phyloP scores from a whole-genome alignment of 169 alveolate genomes.

The Plasmodium berghei region DNA sequence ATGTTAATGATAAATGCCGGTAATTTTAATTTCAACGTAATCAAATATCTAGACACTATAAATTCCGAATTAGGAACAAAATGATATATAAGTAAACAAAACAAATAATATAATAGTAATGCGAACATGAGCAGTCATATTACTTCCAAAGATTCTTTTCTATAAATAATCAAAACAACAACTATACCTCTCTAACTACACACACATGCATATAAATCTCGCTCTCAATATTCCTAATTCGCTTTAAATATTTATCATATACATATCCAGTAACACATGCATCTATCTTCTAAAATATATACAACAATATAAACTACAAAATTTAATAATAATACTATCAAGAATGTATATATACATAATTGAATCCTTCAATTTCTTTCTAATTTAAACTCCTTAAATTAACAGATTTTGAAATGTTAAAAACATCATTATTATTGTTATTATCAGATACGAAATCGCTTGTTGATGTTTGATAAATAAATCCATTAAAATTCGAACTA shows the following conservation, averaged over 20 bases:
- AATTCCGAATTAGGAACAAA: neutral
- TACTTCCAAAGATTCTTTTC: no score
- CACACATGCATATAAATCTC: neutral
- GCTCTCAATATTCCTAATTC: no score
- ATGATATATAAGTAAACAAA: neutral
- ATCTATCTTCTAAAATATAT: no score
- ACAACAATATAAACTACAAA: neutral
- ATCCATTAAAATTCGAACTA: slow-evolving; percentile 37
- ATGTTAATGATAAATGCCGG: no score
- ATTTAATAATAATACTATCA: neutral
- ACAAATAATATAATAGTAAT: neutral
- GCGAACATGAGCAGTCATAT: neutral
- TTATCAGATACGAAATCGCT: slow-evolving; percentile 22
- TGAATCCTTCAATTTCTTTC: neutral
- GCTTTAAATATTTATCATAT: no score
- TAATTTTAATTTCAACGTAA: no score
- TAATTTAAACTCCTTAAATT: slow-evolving; percentile 60
- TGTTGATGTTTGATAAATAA: slow-evolving; percentile 28
- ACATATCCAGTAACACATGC: no score
- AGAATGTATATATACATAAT: neutral
- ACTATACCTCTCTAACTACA: neutral
- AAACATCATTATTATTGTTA: slow-evolving; percentile 34
- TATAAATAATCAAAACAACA: neutral
- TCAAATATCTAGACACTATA: no score
- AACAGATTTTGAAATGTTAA: slow-evolving; percentile 55